Percentiles rank a stretch among this genome's conserved stretches.
Conservation (phyloP, 257 asterid species). For the Forsythia viridissima region DNA sequence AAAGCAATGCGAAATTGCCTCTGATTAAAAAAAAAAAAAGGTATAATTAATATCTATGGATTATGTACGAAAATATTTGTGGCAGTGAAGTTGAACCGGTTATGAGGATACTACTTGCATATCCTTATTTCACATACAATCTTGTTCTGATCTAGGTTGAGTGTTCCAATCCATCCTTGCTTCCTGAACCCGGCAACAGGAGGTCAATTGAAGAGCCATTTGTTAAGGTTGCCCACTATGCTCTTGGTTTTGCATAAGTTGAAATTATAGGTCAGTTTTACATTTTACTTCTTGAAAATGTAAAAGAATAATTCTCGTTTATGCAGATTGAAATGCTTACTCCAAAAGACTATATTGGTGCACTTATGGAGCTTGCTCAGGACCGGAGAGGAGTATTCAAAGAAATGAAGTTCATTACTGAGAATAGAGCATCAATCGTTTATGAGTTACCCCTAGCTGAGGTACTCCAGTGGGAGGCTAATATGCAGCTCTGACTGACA, state of each 20-base stretch:
- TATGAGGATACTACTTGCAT: background rate
- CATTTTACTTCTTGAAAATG: conserved; percentile 26
- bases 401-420: conserved; percentile 90
- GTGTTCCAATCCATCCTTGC: conserved; percentile 94
- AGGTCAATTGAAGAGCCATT: conserved; percentile 89
- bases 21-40: background rate
- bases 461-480: conserved; percentile 49
- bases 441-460: conserved; percentile 95
- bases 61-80: background rate
- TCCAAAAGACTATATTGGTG: conserved; percentile 93
- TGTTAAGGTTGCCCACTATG: conserved; percentile 66
- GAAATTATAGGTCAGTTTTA: conserved; percentile 14
- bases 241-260: conserved; percentile 7
- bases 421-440: conserved; percentile 69
- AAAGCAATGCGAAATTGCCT: background rate
- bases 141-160: conserved; percentile 59
- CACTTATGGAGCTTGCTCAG: conserved; percentile 98
- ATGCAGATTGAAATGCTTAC: conserved; percentile 90
- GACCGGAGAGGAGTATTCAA: conserved; percentile 95
- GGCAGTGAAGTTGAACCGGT: background rate
- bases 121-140: conserved; percentile 16
- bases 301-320: conserved; percentile 25
- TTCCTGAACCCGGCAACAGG: conserved; percentile 96
- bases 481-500: conserved; percentile 13
- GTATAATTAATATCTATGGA: background rate